Evolutionary conservation across 164 flowering plant species (phyloP).

Genomic region (Houttuynia cordata): DNA sequence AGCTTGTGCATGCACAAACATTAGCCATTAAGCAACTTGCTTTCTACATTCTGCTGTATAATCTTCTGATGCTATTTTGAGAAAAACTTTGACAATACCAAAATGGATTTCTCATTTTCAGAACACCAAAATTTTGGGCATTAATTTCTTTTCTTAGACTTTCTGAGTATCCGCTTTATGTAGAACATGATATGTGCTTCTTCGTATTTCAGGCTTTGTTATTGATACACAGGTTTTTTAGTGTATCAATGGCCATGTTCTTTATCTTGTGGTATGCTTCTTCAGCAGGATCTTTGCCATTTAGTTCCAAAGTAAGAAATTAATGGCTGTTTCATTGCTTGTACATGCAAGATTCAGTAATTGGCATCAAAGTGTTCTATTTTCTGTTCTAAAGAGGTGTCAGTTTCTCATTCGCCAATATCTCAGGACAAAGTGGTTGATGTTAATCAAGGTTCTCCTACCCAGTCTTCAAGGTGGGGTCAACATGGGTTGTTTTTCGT

Average conservation of each 20-base stretch:
- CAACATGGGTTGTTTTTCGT: slow-evolving; percentile 68
- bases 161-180: neutral
- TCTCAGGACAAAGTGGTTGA: slow-evolving; percentile 27
- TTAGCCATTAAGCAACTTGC: too few species aligned
- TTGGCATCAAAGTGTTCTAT: neutral
- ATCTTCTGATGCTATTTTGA: neutral
- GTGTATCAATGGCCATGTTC: slow-evolving; percentile 64
- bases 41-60: too few species aligned
- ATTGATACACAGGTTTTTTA: slow-evolving; percentile 90
- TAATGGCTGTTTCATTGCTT: neutral
- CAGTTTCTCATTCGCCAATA: slow-evolving; percentile 12
- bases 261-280: slow-evolving; percentile 63
- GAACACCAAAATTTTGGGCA: too few species aligned
- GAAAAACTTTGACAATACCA: neutral
- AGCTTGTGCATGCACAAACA: too few species aligned
- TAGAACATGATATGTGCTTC: slow-evolving; percentile 19
- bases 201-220: slow-evolving; percentile 88
- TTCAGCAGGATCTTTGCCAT: slow-evolving; percentile 29
- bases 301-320: slow-evolving; percentile 35
- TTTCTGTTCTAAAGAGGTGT: slow-evolving; percentile 16
- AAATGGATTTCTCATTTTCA: too few species aligned
- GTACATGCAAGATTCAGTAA: too few species aligned
- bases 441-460: slow-evolving; percentile 20
- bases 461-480: slow-evolving; percentile 32
- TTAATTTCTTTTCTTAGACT: too few species aligned